Base-by-base conservation (phyloP, 2,329 filamentous ascomycete species). In the Colletotrichum chrysophilum region DNA sequence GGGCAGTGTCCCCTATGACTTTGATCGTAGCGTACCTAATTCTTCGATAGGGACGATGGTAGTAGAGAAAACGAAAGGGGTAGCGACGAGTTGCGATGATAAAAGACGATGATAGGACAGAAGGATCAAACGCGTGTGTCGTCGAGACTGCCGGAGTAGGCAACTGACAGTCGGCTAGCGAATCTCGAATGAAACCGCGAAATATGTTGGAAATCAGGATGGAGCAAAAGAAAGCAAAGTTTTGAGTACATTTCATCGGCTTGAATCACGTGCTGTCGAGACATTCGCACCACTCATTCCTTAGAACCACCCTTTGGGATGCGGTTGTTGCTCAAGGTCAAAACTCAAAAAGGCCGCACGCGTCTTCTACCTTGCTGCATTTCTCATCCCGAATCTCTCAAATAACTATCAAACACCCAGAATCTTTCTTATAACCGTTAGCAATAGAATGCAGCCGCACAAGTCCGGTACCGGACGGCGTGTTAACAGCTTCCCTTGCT, bases 181-280 rank as follows among this genome's bases (percentile, higher is more conserved):
- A 43, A 43, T 43, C 36, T 9, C 0, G 3, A 1, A 52, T 52
- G 43, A 52, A 52, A 52, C 10, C 7, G n/a, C n/a, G n/a, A 1
- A 21, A 21, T 21, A 21, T 52, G n/a, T 52, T 52, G 43, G 0
- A 52, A 52, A 52, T 7, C 3, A 52, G 43, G 3, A 21, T 52
- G 3, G 43, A 52, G 43, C n/a, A 52, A 52, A 21, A 2, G 4
- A 2, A 21, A 7, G 0, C 1, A 38, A 52, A 4, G 3, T 48
- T n/a, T 2, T 0, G 12, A 1, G 10, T 52, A 21, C 43, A 21
- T 7, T 0, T 21, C n/a, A 0, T 21, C 43, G 5, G n/a, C 43
- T 52, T 52, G 43, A 43, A 43, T 5, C 36, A 43, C 36, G 36
- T 43, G 36, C 16, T 43, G 36, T 43, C 16, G 8, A 43, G 36